phyloP scores from a whole-genome alignment of 169 alveolate species.

The Toxoplasma gondii region DNA sequence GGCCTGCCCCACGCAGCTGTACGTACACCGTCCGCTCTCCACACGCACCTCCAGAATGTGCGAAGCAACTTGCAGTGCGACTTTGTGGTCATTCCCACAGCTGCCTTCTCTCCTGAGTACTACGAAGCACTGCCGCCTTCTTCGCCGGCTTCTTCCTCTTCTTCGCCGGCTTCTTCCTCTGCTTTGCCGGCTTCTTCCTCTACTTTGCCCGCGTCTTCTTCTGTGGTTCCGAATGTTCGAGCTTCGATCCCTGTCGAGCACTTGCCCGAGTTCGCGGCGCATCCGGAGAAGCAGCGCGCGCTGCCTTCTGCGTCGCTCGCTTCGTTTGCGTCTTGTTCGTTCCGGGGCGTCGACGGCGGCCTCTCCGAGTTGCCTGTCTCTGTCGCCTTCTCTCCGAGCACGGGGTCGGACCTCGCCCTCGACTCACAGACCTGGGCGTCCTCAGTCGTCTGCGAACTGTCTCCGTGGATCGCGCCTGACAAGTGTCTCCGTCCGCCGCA shows the following conservation, averaged over 20 bases:
- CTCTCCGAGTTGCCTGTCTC: background rate
- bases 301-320: background rate
- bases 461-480: slow-evolving; percentile 21
- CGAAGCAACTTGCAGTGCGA: slow-evolving; percentile 7
- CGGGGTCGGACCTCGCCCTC: slow-evolving; percentile 16
- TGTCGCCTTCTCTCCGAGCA: slow-evolving; percentile 6
- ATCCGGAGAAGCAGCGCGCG: background rate
- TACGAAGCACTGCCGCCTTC: background rate
- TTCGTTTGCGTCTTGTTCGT: background rate
- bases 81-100: slow-evolving; percentile 37
- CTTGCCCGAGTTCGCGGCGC: background rate
- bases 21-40: slow-evolving; percentile 16
- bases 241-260: slow-evolving; percentile 9
- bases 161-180: background rate
- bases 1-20: background rate
- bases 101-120: background rate
- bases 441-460: slow-evolving; percentile 22
- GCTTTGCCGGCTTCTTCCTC: background rate
- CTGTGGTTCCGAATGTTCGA: background rate
- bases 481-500: background rate
- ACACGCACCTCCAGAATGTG: slow-evolving; percentile 3
- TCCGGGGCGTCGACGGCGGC: slow-evolving; percentile 29
- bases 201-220: background rate
- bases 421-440: slow-evolving; percentile 27
- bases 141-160: background rate